Conservation (phyloP, 2,329 filamentous ascomycete genomes). For the Trichophyton simii region DNA sequence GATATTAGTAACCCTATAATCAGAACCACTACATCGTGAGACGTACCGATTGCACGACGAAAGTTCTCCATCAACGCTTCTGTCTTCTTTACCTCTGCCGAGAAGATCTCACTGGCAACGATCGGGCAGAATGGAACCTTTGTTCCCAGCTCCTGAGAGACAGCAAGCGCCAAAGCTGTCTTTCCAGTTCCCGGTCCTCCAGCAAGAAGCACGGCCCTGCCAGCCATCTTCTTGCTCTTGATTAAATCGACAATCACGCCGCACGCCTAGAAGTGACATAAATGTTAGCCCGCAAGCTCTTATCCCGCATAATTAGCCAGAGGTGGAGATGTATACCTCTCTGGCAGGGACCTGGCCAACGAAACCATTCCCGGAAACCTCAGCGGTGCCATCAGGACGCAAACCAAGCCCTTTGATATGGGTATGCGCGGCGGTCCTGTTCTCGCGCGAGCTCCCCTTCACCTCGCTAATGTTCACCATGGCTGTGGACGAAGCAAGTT, state of each 20-base stretch:
- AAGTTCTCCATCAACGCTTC: slow-evolving; percentile 99
- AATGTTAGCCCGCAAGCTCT: not conserved
- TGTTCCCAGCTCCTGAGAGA: slow-evolving; percentile 92
- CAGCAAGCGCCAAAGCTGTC: slow-evolving; percentile 85
- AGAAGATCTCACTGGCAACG: slow-evolving; percentile 95
- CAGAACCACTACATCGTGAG: not conserved
- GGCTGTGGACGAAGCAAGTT: slow-evolving; percentile 13
- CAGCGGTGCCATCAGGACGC: slow-evolving; percentile 71
- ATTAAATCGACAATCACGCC: slow-evolving; percentile 95
- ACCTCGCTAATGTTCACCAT: slow-evolving; percentile 92
- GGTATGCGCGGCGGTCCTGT: slow-evolving; percentile 89
- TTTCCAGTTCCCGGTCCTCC: slow-evolving; percentile 95
- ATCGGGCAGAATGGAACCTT: slow-evolving; percentile 99
- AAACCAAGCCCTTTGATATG: slow-evolving; percentile 94
- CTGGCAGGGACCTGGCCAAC: slow-evolving; percentile 77
- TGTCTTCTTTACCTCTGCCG: slow-evolving; percentile 97
- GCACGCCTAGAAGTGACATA: slow-evolving; percentile 53
- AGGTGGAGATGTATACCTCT: slow-evolving; percentile 49
- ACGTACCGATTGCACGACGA: slow-evolving; percentile 73
- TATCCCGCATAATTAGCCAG: not conserved
- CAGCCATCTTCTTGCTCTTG: slow-evolving; percentile 93
- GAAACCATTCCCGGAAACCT: slow-evolving; percentile 68
- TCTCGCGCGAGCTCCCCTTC: slow-evolving; percentile 87
- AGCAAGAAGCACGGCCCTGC: slow-evolving; percentile 80
- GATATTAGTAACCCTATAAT: not conserved